These are phyloP conservation scores for Purpureocillium takamizusanense DNA, from an alignment of 2,329 filamentous ascomycete species.

Conservation along the genomic window DNA sequence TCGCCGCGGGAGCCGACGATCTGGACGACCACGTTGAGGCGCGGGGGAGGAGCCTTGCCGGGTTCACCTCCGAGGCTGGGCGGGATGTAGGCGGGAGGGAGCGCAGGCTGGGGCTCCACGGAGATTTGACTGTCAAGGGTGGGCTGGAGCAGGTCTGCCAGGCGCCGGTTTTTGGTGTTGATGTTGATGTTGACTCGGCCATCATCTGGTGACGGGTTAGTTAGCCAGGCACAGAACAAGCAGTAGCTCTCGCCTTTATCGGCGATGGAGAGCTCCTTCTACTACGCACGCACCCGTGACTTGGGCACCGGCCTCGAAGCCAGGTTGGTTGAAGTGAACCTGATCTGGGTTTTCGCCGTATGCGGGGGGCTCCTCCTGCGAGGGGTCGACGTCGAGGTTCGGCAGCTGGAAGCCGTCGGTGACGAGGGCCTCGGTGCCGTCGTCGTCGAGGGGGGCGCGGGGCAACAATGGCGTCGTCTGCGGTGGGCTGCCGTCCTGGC, in stretches of 20 bases:
- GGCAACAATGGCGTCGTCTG: conserved; percentile 1
- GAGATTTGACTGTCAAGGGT: conserved; percentile 49
- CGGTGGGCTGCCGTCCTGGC: conserved; percentile 1
- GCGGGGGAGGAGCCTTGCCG: conserved; percentile 45
- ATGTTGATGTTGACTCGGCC: conserved; percentile 75
- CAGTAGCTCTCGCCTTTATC: no score
- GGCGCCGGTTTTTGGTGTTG: conserved; percentile 56
- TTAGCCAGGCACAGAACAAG: neutral
- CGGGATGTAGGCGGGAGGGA: conserved; percentile 63
- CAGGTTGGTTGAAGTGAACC: conserved; percentile 51
- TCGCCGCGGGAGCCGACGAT: conserved; percentile 68
- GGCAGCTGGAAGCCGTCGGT: conserved; percentile 31
- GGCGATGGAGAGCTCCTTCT: no score
- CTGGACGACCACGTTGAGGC: conserved; percentile 63
- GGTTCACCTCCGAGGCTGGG: conserved; percentile 60
- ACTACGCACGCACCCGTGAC: conserved; percentile 39
- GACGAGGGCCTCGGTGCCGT: conserved; percentile 21
- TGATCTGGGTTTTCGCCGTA: conserved; percentile 50
- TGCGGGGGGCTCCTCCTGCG: conserved; percentile 39
- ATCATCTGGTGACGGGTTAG: conserved; percentile 41
- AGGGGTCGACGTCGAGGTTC: conserved; percentile 23
- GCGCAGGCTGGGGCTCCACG: conserved; percentile 34
- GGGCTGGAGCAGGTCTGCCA: conserved; percentile 60
- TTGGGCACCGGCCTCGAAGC: conserved; percentile 52
- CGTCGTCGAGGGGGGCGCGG: conserved; percentile 2